A percentile compares a stretch with the other conserved stretches of the same genome.
Conservation (phyloP, 164 flowering plant genomes). For the Berberis vulgaris region DNA sequence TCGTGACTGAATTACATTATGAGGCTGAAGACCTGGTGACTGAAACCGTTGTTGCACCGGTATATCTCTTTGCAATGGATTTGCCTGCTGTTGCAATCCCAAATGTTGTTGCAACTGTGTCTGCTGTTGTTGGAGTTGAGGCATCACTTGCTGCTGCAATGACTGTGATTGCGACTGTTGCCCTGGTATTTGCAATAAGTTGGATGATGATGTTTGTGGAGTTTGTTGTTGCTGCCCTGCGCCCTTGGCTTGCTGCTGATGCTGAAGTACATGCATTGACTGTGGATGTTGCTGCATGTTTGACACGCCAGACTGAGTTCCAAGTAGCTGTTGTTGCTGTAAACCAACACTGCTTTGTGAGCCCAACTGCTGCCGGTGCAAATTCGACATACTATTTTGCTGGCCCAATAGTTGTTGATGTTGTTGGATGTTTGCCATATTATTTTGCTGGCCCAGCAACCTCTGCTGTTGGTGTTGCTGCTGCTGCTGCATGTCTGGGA, state of each 20-base stretch:
- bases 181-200: conserved; percentile 45
- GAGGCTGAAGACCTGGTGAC: conserved; percentile 47
- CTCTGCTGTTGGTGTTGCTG: conserved; percentile 56
- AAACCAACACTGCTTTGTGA: conserved; percentile 46
- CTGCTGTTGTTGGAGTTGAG: conserved; percentile 65
- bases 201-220: conserved; percentile 15
- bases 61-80: conserved; percentile 47
- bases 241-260: conserved; percentile 50
- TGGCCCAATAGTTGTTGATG: conserved; percentile 27
- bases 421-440: conserved; percentile 24
- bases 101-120: conserved; percentile 29
- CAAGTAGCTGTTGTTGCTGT: conserved; percentile 60
- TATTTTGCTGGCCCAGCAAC: conserved; percentile 41
- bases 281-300: conserved; percentile 41
- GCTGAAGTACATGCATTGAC: conserved; percentile 27
- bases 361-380: conserved; percentile 66
- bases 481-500: conserved; percentile 58
- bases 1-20: conserved; percentile 57
- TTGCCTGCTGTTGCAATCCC: conserved; percentile 62
- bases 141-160: conserved; percentile 47
- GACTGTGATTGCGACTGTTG: conserved; percentile 55
- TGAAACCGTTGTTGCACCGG: conserved; percentile 56
- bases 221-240: conserved; percentile 42
- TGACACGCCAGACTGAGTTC: conserved; percentile 47
- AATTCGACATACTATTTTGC: conserved; percentile 40